phyloP scores from a whole-genome alignment of 129 eudicot species.

The Centella asiatica region DNA sequence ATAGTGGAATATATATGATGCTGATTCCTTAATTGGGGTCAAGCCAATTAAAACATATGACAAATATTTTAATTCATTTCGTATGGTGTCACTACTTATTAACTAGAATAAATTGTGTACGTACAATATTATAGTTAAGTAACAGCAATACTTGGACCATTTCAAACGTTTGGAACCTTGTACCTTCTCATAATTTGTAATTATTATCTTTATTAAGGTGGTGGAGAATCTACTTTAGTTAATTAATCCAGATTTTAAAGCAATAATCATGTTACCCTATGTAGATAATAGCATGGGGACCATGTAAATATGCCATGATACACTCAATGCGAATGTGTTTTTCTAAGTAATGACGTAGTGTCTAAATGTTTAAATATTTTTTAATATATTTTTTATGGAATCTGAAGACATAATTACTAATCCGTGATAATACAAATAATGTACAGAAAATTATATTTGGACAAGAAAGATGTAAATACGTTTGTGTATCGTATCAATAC shows the following conservation, averaged over 20 bases:
- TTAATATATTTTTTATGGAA: no score
- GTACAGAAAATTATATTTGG: no score
- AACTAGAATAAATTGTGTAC: not conserved
- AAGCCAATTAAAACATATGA: no score
- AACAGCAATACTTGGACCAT: not conserved
- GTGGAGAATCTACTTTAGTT: constrained; percentile 14
- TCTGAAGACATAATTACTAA: no score
- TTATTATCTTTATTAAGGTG: not conserved
- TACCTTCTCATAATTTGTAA: not conserved
- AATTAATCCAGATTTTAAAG: constrained; percentile 11
- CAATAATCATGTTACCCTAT: constrained; percentile 19
- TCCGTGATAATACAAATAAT: no score
- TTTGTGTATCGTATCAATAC: no score
- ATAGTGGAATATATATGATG: no score
- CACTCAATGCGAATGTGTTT: not conserved
- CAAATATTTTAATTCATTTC: no score
- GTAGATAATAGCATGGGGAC: constrained; percentile 20
- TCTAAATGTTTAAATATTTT: no score
- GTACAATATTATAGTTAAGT: not conserved
- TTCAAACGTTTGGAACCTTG: not conserved
- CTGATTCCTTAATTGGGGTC: no score
- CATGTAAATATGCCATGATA: constrained; percentile 5
- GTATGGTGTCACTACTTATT: not conserved
- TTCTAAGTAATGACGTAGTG: no score
- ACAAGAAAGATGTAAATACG: no score